Evolutionary conservation across 371 early-diverging fungal genomes (phyloP).

Genomic region (Actinomucor elegans): DNA sequence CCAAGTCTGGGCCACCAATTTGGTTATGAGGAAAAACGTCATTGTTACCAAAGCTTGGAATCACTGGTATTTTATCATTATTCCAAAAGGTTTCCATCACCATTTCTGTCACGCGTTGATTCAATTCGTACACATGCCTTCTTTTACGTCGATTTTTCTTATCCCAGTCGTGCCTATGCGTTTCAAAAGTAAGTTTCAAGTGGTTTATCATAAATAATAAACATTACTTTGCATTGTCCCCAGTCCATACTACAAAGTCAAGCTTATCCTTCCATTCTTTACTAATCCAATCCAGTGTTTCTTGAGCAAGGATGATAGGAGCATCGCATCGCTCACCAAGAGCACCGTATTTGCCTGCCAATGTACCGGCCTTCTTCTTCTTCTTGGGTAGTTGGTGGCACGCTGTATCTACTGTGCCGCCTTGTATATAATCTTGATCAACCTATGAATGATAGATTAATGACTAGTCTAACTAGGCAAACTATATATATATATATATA

Average conservation of each 20-base stretch:
- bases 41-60: slow-evolving; percentile 80
- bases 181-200: slow-evolving; percentile 1
- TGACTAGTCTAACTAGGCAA: too few relatives aligned
- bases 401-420: slow-evolving; percentile 52
- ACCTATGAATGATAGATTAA: slow-evolving; percentile 26
- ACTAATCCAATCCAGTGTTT: slow-evolving; percentile 70
- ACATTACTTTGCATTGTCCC: slow-evolving; percentile 72
- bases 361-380: background rate
- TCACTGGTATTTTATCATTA: slow-evolving; percentile 44
- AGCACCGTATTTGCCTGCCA: slow-evolving; percentile 38
- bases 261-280: slow-evolving; percentile 53
- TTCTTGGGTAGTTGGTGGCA: slow-evolving; percentile 42
- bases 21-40: slow-evolving; percentile 78
- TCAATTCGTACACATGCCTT: slow-evolving; percentile 56
- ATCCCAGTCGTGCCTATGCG: slow-evolving; percentile 73
- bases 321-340: slow-evolving; percentile 70
- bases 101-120: slow-evolving; percentile 35
- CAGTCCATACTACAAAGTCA: slow-evolving; percentile 84
- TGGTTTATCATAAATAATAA: background rate
- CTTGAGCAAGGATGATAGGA: slow-evolving; percentile 64
- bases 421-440: slow-evolving; percentile 52
- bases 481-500: too few relatives aligned
- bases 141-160: slow-evolving; percentile 58
- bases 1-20: slow-evolving; percentile 22
- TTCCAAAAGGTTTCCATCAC: slow-evolving; percentile 33